Evolutionary conservation across 805 yeast species (phyloP), one percentile per base, ranked within the genome.

Genomic region (Starmerella roubikii): DNA sequence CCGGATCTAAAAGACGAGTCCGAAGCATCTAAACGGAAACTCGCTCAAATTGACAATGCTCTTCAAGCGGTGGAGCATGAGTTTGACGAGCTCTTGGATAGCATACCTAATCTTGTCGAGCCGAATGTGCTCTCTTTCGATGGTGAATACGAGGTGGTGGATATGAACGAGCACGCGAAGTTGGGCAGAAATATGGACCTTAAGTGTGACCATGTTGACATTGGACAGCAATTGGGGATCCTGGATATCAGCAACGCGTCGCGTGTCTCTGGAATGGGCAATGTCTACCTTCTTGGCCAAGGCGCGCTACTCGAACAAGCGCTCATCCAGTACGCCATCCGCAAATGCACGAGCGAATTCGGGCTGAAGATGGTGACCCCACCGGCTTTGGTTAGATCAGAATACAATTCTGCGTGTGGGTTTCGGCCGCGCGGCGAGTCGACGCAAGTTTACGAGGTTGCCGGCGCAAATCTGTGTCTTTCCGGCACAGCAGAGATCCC

Each of bases 401-500:
- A 81, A 45, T 64, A 83, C 4, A 74, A 86, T 0, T 64, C 68
- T 47, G 95, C 95, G 0, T 91, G 98, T 64, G 98, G 98, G 0
- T 91, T 86, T 62, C 75, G 78, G 53, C 98, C 98, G 11, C 72
- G 93, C 43, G 97, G 91, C 53, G 77, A 75, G 50, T 79, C 80
- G 48, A 76, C 76, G 36, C 98, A 91, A 55, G 78, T 84, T 0
- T 91, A 86, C 56, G 69, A 69, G 32, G 53, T 88, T 12, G 66
- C 67, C 18, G 69, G 69, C 28, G 28, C 44, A 19, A 59, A 59
- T 17, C 58, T 77, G 36, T 78, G 93, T 29, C 62, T 91, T 23
- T 76, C 88, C 0, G 98, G 97, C 1, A 91, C 98, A 0, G 94
- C 97, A 0, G 98, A 91, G 55, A 88, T 91, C 25, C 83, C 98